Base-by-base conservation (phyloP, 345 rosid species). In the Hibiscus trionum region DNA sequence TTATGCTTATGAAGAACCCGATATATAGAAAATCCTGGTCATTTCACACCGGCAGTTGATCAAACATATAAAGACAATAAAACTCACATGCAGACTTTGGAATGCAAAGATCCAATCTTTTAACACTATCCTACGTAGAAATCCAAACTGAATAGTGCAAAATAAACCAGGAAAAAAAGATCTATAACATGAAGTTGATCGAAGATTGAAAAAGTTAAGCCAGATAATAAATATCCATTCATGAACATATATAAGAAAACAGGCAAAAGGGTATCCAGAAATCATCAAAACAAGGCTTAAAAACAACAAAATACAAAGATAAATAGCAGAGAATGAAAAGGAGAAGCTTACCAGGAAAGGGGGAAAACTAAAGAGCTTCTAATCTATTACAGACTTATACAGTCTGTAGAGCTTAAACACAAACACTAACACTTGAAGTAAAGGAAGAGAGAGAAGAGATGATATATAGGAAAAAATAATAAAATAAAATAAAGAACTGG, bases 401-500 rank as follows among this genome's bases (percentile, higher is more conserved):
- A 50, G 50, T 70, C 78, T 71, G 70, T 49, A 58, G 55, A 61
- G 55, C 55, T 69, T 55, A 65, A 31, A 50, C 61, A 73, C 21
- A 26, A 78, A 63, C 53, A 76, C 78, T 63, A 80, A 78, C 69
- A 65, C 59, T 66, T 46, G 80, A 74, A 77, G 71, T 70, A 50
- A 77, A 76, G 70, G 79, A 80, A 61, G 87, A 76, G 72, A 65
- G 85, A 82, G 77, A 26, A 58, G 61, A 57, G 58, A 67, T 3
- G 62, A 65, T 60, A 37, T 35, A 73, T 39, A 61, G 7, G 62
- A 26, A 58, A 26, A 24, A 1, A 37, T 7, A 37, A 37, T 37
- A 53, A 11, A 24, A 60, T 12, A 64, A 17, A 55, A 7, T 17
- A 53, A 61, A 58, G 56, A 55, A 58, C 53, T 17, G 26, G 61